Evolutionary conservation across 257 asterid species (phyloP).

Genomic region (Salvia hispanica): DNA sequence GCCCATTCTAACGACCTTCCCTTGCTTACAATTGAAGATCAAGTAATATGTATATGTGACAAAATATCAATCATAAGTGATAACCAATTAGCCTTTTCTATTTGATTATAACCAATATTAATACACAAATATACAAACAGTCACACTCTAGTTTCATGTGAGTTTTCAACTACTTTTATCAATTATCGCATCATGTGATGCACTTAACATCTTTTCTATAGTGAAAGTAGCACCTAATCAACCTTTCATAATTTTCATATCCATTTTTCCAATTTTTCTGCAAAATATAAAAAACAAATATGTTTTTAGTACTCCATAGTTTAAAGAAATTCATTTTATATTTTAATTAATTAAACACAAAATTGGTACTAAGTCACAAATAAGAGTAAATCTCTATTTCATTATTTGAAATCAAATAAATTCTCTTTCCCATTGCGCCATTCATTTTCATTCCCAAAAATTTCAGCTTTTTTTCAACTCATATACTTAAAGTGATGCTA

Average conservation of each 20-base stretch:
- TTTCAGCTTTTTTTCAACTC: not conserved
- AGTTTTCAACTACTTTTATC: not conserved
- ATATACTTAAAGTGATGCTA: constrained; percentile 26
- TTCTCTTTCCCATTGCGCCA: too few species aligned
- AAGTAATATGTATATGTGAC: constrained; percentile 2
- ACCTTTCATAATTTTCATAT: not conserved
- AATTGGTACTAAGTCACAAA: not conserved
- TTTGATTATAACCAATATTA: constrained; percentile 1
- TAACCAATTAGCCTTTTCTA: not conserved
- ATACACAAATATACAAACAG: not conserved
- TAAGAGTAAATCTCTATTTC: too few species aligned
- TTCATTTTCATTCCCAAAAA: too few species aligned
- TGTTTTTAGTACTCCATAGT: not conserved
- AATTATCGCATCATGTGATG: constrained; percentile 6
- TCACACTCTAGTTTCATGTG: not conserved
- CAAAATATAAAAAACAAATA: not conserved
- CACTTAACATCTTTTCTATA: too few species aligned
- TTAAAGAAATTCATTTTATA: too few species aligned
- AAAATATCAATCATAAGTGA: not conserved
- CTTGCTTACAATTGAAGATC: not conserved
- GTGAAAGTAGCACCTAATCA: not conserved
- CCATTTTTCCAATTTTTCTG: too few species aligned
- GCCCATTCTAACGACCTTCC: not conserved
- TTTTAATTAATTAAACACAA: not conserved
- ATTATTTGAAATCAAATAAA: too few species aligned